phyloP scores from a whole-genome alignment of 352 stramenopile species.

The Hyaloperonospora arabidopsidis region DNA sequence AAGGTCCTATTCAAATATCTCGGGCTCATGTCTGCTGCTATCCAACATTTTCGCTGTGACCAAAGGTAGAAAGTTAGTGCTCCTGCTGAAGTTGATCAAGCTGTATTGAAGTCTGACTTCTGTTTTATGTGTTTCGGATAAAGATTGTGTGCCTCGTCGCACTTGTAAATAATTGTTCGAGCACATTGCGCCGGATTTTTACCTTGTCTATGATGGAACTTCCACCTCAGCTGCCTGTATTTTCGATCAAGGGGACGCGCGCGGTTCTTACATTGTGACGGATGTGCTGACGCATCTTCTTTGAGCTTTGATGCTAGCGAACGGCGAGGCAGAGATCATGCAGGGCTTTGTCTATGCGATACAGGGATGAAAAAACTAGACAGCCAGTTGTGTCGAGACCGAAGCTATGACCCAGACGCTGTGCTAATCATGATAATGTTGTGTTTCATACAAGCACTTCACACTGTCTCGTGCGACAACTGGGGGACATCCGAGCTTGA shows the following conservation, averaged over 20 bases:
- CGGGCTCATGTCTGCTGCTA: conserved; percentile 90
- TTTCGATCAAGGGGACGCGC: conserved; percentile 70
- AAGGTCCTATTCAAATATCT: conserved; percentile 71
- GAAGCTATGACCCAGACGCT: conserved; percentile 40
- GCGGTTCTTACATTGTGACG: conserved; percentile 12
- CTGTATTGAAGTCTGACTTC: conserved; percentile 94
- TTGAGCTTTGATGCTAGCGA: conserved; percentile 11
- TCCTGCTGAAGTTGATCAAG: conserved; percentile 62
- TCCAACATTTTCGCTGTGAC: conserved; percentile 88
- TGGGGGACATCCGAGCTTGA: conserved; percentile 36
- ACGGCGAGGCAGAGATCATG: conserved; percentile 12
- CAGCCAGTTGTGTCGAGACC: conserved; percentile 55
- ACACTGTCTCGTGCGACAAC: conserved; percentile 44
- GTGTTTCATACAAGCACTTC: conserved; percentile 67
- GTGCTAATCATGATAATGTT: conserved; percentile 49
- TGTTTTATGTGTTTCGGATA: conserved; percentile 92
- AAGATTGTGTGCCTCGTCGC: conserved; percentile 87
- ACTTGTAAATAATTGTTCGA: conserved; percentile 78
- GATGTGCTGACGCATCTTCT: conserved; percentile 8
- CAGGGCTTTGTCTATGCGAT: conserved; percentile 25
- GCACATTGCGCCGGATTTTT: conserved; percentile 76
- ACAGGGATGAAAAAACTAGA: conserved; percentile 61
- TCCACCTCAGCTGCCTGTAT: conserved; percentile 73
- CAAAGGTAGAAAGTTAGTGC: conserved; percentile 30
- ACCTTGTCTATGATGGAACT: conserved; percentile 97